phyloP scores from a whole-genome alignment of 1,139 yeast species.

The Nakaseomyces glabratus region DNA sequence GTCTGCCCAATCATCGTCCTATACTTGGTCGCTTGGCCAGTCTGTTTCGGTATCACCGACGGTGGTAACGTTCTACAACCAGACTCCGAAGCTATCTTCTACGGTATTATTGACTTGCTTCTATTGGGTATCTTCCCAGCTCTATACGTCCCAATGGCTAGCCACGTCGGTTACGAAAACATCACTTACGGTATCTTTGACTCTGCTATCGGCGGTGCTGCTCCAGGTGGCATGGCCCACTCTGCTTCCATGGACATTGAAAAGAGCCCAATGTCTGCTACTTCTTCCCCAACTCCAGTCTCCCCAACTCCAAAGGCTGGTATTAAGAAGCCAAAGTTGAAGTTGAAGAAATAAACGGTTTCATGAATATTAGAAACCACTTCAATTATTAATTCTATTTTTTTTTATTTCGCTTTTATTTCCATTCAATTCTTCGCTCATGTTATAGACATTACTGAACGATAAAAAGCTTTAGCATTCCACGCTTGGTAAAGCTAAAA shows the following conservation, averaged over 20 bases:
- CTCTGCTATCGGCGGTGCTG: conserved; percentile 11
- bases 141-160: conserved; percentile 19
- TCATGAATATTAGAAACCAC: not conserved
- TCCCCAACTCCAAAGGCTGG: conserved; percentile 6
- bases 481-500: too few species aligned
- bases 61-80: conserved; percentile 60
- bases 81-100: conserved; percentile 54
- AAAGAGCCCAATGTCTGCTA: conserved; percentile 25
- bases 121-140: conserved; percentile 33
- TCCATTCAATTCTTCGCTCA: not conserved
- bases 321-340: conserved; percentile 9
- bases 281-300: conserved; percentile 15
- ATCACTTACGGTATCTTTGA: conserved; percentile 8
- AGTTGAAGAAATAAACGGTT: conserved; percentile 3
- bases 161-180: conserved; percentile 20
- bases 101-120: conserved; percentile 49
- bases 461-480: too few species aligned
- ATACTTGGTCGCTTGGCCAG: conserved; percentile 43
- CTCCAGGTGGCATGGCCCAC: conserved; percentile 9
- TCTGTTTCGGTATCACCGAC: conserved; percentile 53
- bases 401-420: not conserved
- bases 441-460: too few species aligned
- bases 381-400: not conserved
- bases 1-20: conserved; percentile 34
- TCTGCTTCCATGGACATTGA: conserved; percentile 16